Evolutionary conservation across 345 rosid genomes (phyloP), one percentile per base, ranked within the genome.

Genomic region (Sonneratia caseolaris): DNA sequence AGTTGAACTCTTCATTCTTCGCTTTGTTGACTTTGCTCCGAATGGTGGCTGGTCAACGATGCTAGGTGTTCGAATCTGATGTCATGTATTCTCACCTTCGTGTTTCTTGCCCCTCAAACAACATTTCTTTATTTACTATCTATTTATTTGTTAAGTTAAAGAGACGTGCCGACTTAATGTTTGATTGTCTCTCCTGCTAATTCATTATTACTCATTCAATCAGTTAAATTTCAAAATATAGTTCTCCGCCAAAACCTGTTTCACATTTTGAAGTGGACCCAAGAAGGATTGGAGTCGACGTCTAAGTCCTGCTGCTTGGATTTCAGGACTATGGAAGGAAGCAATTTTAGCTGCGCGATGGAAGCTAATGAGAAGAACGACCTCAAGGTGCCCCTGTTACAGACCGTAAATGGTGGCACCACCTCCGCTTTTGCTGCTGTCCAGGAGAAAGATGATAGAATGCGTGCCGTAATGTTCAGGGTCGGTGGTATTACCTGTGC

Each of bases 401-500:
- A 62, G 75, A 75, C 83, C 38, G 40, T 61, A 0, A 80, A 80
- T 73, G 68, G 78, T 21, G 78, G 76, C 73, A 72, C 71, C 0
- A 49, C 81, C 75, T 72, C 80, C 66, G 72, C 77, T 15, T 72
- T 79, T 18, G 68, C 71, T 19, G 64, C 71, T 7, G 35, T 69
- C 49, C 43, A 47, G 64, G 64, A 66, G 5, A 55, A 21, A 40
- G 76, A 76, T 64, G 81, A 77, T 70, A 84, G 77, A 59, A 66
- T 48, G 27, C 75, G 74, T 64, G 80, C 77, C 0, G 56, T 81
- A 43, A 79, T 62, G 78, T 82, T 89, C 77, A 85, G 69, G 74
- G 82, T 89, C 40, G 79, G 88, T 71, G 82, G 80, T 48, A 80
- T 89, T 73, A 76, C 83, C 66, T 89, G 91, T 47, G 73, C 89